Evolutionary conservation across 129 eudicot genomes (phyloP).

Genomic region (Daucus carota): DH1_v3.0 NC_030382.2:53279001-53279500

Average conservation of each 20-base stretch:
- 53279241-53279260: constrained; percentile 91
- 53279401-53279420: too few species aligned
- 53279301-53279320: neutral
- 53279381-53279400: too few species aligned
- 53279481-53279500: neutral
- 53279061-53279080: neutral
- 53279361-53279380: neutral
- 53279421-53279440: neutral
- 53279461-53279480: neutral
- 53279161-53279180: constrained; percentile 94
- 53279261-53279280: neutral
- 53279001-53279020: constrained; percentile 93
- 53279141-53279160: constrained; percentile 98
- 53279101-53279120: neutral
- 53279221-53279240: constrained; percentile 88
- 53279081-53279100: neutral
- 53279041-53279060: neutral
- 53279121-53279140: neutral
- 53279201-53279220: constrained; percentile 90
- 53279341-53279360: neutral
- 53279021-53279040: constrained; percentile 8
- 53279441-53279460: neutral
- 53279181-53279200: constrained; percentile 93
- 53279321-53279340: neutral
- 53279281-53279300: constrained; percentile 18